Evolutionary conservation across 2,329 filamentous ascomycete species (phyloP), one percentile per base, ranked within the genome.

Genomic region (Cladophialophora carrionii): DNA sequence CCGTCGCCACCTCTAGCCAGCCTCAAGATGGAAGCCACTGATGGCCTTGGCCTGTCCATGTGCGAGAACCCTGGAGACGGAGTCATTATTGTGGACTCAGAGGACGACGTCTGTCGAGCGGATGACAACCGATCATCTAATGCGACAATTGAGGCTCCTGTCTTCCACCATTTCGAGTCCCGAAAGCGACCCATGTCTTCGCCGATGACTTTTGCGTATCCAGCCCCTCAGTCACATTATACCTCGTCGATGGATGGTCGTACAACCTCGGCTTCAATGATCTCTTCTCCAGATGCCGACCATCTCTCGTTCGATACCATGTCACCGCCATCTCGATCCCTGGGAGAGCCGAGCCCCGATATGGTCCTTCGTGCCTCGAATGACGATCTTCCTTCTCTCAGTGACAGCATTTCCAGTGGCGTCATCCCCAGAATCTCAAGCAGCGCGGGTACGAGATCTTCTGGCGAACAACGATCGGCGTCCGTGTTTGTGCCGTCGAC

Each of bases 331-430:
- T 34, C 76, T 73, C 68, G 75, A 74, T 71, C 72, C 17, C 68
- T 72, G 6, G 69, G 75, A 51, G 76, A 80, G 49, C 58, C 65
- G 12, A 71, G 63, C 51, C 73, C 76, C 57, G 78, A 80, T 17
- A 74, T 74, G 63, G 48, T 69, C 14, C 74, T 76, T 37, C 78
- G 79, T 48, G 75, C 74, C 41, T 83, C 81, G 1, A 74, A 78
- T 49, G 81, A 83, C 51, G 81, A 83, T 75, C 79, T 82, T 3
- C 81, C 81, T 17, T 83, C 81, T 29, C 72, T 83, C 34, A 82
- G 78, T 29, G 82, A 81, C 70, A 82, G 80, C 69, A 76, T 79
- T 48, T 83, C 81, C 1, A 82, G 79, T 29, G 80, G 78, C 57
- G 77, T 76, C 26, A 61, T 79, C 22, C 74, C 78, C 37, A 77